Conservation (phyloP, 2,329 filamentous ascomycete genomes). For the Periconia sp. region DNA sequence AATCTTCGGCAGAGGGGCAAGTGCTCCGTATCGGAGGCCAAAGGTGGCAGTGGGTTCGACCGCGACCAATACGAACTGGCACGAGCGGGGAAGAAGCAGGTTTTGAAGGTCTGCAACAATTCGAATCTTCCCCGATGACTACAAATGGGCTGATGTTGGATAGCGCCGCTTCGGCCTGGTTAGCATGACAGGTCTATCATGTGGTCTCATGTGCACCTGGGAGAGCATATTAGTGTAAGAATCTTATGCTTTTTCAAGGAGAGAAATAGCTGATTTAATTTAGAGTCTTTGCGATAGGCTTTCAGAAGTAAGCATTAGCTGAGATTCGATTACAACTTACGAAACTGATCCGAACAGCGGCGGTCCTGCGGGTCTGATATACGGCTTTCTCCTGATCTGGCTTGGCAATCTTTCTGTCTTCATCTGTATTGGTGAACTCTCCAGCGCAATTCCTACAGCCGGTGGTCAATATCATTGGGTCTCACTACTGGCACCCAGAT, state of each 20-base stretch:
- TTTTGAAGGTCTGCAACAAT: constrained; percentile 36
- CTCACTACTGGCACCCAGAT: constrained; percentile 50
- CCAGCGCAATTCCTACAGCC: constrained; percentile 45
- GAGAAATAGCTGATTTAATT: constrained; percentile 1
- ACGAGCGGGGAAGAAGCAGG: constrained; percentile 42
- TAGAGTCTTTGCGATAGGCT: constrained; percentile 44
- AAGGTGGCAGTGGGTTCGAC: constrained; percentile 32
- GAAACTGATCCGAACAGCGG: constrained; percentile 29
- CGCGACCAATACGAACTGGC: constrained; percentile 42
- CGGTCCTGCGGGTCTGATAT: constrained; percentile 45
- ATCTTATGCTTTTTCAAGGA: background rate
- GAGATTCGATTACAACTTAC: background rate
- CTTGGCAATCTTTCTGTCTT: constrained; percentile 47
- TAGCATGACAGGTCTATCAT: constrained; percentile 45
- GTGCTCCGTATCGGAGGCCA: constrained; percentile 30
- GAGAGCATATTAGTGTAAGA: constrained; percentile 45
- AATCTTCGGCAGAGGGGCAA: constrained; percentile 25
- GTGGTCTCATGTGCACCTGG: constrained; percentile 47
- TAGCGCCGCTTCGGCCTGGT: constrained; percentile 46
- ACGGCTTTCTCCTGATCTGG: constrained; percentile 46
- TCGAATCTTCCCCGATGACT: constrained; percentile 4
- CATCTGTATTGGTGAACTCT: constrained; percentile 44
- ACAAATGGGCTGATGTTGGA: background rate
- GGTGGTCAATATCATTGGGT: constrained; percentile 52
- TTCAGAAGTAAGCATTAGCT: constrained; percentile 40